phyloP scores from a whole-genome alignment of 2,329 filamentous ascomycete species.

The Fusarium sp. region DNA sequence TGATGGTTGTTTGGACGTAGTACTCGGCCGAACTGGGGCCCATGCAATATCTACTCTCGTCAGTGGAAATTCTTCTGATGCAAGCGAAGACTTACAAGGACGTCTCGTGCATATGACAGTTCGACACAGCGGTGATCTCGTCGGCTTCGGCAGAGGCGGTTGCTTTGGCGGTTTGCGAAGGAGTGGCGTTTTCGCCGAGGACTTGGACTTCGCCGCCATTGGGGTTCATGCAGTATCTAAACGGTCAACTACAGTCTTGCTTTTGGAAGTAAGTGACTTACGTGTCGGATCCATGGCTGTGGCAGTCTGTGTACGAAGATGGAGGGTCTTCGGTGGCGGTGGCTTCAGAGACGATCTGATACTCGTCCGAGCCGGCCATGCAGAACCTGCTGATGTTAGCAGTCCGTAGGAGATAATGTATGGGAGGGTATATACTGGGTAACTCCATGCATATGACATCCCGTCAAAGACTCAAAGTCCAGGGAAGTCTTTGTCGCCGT shows the following conservation, averaged over 20 bases:
- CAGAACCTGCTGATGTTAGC: conserved; percentile 34
- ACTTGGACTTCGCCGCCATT: conserved; percentile 46
- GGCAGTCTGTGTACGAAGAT: conserved; percentile 46
- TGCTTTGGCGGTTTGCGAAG: conserved; percentile 23
- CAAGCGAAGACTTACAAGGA: conserved; percentile 52
- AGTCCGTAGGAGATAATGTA: rapidly evolving
- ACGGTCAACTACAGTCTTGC: neutral
- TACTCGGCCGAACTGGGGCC: conserved; percentile 57
- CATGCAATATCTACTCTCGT: conserved; percentile 56
- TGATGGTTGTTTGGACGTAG: conserved; percentile 61
- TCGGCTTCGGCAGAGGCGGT: conserved; percentile 25
- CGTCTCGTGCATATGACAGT: conserved; percentile 57
- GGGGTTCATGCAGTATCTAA: conserved; percentile 46
- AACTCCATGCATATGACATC: conserved; percentile 41
- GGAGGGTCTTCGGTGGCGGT: conserved; percentile 40
- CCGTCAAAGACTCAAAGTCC: conserved; percentile 42
- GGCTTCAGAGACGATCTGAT: conserved; percentile 35
- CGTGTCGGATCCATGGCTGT: conserved; percentile 42
- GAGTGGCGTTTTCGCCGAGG: conserved; percentile 29
- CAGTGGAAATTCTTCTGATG: neutral
- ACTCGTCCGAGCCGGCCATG: conserved; percentile 40
- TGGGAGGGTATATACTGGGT: conserved; percentile 26
- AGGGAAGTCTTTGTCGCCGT: conserved; percentile 27
- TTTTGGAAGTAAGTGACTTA: neutral
- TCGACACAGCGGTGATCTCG: conserved; percentile 54